A percentile compares a stretch with the other conserved stretches of the same genome.
These are phyloP conservation scores for Globisporangium barbulae DNA, from an alignment of 352 stramenopile species.

Conservation along the genomic window DNA sequence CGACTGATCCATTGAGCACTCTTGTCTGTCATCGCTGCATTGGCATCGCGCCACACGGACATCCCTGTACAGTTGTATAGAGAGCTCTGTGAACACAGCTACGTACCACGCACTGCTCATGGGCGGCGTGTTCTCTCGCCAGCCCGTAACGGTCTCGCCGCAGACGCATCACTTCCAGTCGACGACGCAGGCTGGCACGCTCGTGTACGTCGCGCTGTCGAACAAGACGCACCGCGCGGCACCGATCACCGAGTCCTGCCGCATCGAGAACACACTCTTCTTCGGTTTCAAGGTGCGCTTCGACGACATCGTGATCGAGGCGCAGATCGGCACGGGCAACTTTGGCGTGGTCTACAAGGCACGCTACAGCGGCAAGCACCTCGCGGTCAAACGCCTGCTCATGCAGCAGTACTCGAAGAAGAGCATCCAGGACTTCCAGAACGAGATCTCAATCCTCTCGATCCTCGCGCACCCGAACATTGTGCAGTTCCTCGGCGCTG, in stretches of 20 bases:
- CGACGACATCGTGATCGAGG: constrained; percentile 63
- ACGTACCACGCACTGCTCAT: constrained; percentile 20
- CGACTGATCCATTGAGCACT: background rate
- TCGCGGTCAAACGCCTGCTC: constrained; percentile 67
- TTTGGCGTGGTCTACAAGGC: constrained; percentile 82
- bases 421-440: constrained; percentile 67
- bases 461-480: constrained; percentile 77
- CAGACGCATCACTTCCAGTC: constrained; percentile 60
- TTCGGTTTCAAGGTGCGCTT: constrained; percentile 66
- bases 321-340: constrained; percentile 65
- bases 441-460: constrained; percentile 82
- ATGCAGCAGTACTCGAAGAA: constrained; percentile 54
- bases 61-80: too few species aligned
- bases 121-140: constrained; percentile 46
- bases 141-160: constrained; percentile 56
- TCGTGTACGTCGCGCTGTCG: constrained; percentile 67
- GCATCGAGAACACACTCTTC: constrained; percentile 57
- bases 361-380: constrained; percentile 67
- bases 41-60: background rate
- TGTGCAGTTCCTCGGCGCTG: constrained; percentile 75
- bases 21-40: background rate
- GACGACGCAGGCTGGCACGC: constrained; percentile 63
- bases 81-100: too few species aligned
- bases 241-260: constrained; percentile 52
- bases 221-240: constrained; percentile 60